A percentile compares a stretch with the other conserved stretches of the same genome.
These are phyloP conservation scores for Gypsophila paniculata DNA, from an alignment of 179 eudicot species.

Conservation along the genomic window DNA sequence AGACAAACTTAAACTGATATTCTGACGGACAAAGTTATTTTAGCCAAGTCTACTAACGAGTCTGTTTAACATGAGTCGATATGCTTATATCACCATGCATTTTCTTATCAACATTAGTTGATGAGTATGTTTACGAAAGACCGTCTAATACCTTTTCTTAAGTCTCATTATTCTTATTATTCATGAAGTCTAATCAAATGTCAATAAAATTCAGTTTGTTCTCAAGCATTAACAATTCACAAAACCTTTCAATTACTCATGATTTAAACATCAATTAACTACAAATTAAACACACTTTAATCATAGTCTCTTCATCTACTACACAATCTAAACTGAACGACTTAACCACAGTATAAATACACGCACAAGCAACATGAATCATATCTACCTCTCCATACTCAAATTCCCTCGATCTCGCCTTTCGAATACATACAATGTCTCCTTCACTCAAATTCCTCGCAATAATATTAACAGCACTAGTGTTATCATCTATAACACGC, in stretches of 20 bases:
- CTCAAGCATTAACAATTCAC: background rate
- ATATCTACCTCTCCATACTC: background rate
- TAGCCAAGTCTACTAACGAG: too few relatives aligned
- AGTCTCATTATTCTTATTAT: too few relatives aligned
- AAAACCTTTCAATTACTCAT: background rate
- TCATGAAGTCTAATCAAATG: too few relatives aligned
- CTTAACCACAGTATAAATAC: constrained; percentile 1
- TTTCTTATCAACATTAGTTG: too few relatives aligned
- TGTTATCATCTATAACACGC: background rate
- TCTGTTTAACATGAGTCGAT: too few relatives aligned
- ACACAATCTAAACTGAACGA: background rate
- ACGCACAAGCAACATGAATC: background rate
- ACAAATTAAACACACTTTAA: background rate
- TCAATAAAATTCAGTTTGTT: too few relatives aligned
- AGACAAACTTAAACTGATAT: too few relatives aligned
- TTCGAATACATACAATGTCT: constrained; percentile 10
- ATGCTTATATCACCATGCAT: too few relatives aligned
- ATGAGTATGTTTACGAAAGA: too few relatives aligned
- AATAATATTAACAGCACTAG: background rate
- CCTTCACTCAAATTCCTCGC: constrained; percentile 3
- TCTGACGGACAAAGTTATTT: too few relatives aligned
- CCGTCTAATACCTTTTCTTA: too few relatives aligned
- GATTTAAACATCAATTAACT: background rate
- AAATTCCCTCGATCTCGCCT: background rate
- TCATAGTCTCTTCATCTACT: constrained; percentile 14